Conservation (phyloP, 2,329 filamentous ascomycete species). For the Hymenoscyphus infarciens region DNA sequence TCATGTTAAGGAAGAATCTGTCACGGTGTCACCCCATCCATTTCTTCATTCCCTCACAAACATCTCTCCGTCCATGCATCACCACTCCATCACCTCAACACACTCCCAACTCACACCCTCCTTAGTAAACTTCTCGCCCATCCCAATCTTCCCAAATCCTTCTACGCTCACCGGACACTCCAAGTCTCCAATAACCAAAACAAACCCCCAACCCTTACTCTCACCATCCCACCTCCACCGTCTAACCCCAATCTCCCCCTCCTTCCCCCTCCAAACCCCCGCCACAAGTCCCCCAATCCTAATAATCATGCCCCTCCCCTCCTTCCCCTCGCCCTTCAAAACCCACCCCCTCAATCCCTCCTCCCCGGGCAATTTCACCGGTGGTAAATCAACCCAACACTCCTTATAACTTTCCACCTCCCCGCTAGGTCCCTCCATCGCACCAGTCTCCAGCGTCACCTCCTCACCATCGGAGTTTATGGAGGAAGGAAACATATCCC, state of each 20-base stretch:
- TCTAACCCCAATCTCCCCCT: constrained; percentile 17
- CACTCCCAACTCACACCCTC: constrained; percentile 18
- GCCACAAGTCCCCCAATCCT: constrained; percentile 24
- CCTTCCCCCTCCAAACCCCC: constrained; percentile 22
- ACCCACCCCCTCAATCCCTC: constrained; percentile 23
- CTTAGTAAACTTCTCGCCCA: constrained; percentile 4
- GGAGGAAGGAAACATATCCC: constrained; percentile 29
- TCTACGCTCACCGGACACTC: background rate
- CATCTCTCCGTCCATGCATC: background rate
- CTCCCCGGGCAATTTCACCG: constrained; percentile 6
- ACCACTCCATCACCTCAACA: constrained; percentile 12
- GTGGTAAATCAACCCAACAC: constrained; percentile 34
- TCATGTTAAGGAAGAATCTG: no score
- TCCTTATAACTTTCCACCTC: constrained; percentile 34
- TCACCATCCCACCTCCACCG: constrained; percentile 21
- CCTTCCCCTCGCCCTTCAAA: constrained; percentile 12
- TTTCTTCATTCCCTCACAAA: no score
- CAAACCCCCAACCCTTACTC: constrained; percentile 2
- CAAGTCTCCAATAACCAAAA: constrained; percentile 10
- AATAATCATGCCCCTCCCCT: constrained; percentile 20
- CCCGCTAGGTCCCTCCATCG: constrained; percentile 32
- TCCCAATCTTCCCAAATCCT: constrained; percentile 7
- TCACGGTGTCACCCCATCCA: no score
- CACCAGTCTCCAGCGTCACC: constrained; percentile 33
- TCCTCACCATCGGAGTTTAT: constrained; percentile 11